Conservation (phyloP, 768 basidiomycete species). For the Candolleomyces aberdarensis region DNA sequence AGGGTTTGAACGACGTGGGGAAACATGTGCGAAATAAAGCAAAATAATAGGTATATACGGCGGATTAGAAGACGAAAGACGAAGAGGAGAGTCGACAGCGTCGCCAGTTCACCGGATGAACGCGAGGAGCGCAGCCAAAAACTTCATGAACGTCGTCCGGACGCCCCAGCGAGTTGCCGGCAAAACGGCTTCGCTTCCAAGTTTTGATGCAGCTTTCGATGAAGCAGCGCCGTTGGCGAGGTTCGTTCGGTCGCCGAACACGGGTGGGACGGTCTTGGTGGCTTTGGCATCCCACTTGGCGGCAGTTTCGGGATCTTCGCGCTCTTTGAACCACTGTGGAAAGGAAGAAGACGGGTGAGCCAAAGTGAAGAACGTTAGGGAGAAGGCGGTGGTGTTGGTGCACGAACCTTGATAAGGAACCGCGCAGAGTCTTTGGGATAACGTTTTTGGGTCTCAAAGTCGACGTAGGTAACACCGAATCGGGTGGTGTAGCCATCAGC, state of each 20-base stretch:
- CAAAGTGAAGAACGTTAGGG: neutral
- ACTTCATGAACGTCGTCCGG: constrained; percentile 8
- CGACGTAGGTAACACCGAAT: constrained; percentile 70
- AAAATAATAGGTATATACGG: no score
- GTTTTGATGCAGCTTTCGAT: constrained; percentile 5
- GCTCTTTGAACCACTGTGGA: constrained; percentile 39
- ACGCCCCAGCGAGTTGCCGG: constrained; percentile 1
- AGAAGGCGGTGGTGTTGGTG: neutral
- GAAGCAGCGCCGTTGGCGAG: constrained; percentile 8
- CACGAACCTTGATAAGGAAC: constrained; percentile 50
- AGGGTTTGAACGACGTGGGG: no score
- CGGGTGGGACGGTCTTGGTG: neutral
- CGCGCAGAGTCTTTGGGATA: constrained; percentile 61
- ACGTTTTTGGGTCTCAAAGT: constrained; percentile 65
- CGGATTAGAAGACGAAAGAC: neutral
- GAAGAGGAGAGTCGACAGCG: neutral
- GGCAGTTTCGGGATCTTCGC: constrained; percentile 17
- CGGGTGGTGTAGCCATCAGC: constrained; percentile 68
- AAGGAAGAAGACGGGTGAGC: neutral
- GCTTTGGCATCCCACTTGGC: neutral
- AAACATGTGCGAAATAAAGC: no score
- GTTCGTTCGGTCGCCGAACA: neutral
- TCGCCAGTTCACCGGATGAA: constrained; percentile 9
- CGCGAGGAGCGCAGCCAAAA: constrained; percentile 8
- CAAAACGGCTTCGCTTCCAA: neutral